Conservation (phyloP, 1,139 yeast species). For the Dujonia santamariae region DNA sequence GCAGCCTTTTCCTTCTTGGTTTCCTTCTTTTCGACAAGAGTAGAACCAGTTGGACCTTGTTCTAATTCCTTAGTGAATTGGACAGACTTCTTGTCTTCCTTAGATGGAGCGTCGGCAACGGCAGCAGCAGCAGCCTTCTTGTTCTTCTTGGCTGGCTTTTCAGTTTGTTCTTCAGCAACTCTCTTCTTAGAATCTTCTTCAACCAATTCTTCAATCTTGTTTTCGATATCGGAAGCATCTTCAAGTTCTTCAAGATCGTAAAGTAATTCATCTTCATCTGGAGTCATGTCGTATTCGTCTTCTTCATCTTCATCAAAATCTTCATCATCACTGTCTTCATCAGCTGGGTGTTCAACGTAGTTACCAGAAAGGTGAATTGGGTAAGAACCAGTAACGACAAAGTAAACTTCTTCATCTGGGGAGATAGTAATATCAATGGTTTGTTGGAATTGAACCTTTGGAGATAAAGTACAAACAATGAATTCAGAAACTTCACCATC, state of each 20-base stretch:
- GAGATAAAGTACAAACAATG: slow-evolving; percentile 87
- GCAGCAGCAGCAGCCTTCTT: slow-evolving; percentile 43
- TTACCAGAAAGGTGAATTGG: slow-evolving; percentile 92
- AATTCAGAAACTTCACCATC: slow-evolving; percentile 67
- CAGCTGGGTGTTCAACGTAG: slow-evolving; percentile 93
- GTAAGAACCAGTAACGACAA: slow-evolving; percentile 94
- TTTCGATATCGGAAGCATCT: slow-evolving; percentile 53
- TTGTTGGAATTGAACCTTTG: slow-evolving; percentile 84
- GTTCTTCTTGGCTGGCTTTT: slow-evolving; percentile 24
- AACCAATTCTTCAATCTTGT: slow-evolving; percentile 57
- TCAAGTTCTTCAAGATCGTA: slow-evolving; percentile 62
- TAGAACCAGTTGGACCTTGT: slow-evolving; percentile 80
- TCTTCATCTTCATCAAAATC: slow-evolving; percentile 54
- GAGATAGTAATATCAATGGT: slow-evolving; percentile 83
- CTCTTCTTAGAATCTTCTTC: slow-evolving; percentile 50
- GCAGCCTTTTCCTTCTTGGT: slow-evolving; percentile 18
- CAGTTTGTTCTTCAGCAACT: slow-evolving; percentile 17
- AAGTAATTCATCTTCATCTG: slow-evolving; percentile 84
- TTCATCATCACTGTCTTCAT: slow-evolving; percentile 51
- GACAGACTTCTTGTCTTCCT: slow-evolving; percentile 63
- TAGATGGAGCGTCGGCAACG: slow-evolving; percentile 36
- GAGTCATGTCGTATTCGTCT: slow-evolving; percentile 84
- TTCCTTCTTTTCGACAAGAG: slow-evolving; percentile 30
- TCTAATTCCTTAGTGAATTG: slow-evolving; percentile 88
- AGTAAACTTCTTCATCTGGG: slow-evolving; percentile 91